Evolutionary conservation across 83 land plant genomes (phyloP).

Genomic region (Larix sibirica): DNA sequence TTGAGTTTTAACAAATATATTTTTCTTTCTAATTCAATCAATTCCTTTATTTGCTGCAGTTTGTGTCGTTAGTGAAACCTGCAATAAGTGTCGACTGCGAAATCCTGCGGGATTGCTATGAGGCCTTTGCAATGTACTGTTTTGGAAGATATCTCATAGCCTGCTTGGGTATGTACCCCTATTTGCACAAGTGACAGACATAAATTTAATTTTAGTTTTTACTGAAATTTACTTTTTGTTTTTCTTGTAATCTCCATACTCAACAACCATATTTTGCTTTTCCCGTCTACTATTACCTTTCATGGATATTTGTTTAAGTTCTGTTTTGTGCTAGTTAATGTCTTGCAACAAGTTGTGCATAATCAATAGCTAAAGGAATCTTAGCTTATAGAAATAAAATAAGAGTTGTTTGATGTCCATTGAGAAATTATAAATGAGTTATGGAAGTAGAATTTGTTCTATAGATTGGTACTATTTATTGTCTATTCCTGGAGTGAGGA

Average conservation of each 20-base stretch:
- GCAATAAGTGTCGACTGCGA: slow-evolving; percentile 63
- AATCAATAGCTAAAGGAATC: not conserved
- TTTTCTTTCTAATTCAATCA: not conserved
- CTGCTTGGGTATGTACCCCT: slow-evolving; percentile 70
- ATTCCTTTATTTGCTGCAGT: slow-evolving; percentile 37
- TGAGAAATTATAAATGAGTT: not conserved
- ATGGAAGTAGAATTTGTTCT: not conserved
- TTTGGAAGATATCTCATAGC: slow-evolving; percentile 91
- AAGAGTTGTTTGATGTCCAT: not conserved
- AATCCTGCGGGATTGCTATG: slow-evolving; percentile 91
- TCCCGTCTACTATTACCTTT: not conserved
- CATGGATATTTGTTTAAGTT: not conserved
- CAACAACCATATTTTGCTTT: not conserved
- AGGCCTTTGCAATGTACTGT: slow-evolving; percentile 91
- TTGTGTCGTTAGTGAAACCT: slow-evolving; percentile 73
- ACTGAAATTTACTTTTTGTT: not conserved
- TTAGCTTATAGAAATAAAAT: not conserved
- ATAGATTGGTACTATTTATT: not conserved
- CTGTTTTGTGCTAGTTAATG: not conserved
- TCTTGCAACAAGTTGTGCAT: not conserved
- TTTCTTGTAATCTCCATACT: not conserved
- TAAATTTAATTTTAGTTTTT: not conserved
- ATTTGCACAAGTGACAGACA: not conserved
- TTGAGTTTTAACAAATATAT: not conserved
- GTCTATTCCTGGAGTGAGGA: not conserved